phyloP scores from a whole-genome alignment of 2,329 filamentous ascomycete species.

The Nectriaceae sp. region DNA sequence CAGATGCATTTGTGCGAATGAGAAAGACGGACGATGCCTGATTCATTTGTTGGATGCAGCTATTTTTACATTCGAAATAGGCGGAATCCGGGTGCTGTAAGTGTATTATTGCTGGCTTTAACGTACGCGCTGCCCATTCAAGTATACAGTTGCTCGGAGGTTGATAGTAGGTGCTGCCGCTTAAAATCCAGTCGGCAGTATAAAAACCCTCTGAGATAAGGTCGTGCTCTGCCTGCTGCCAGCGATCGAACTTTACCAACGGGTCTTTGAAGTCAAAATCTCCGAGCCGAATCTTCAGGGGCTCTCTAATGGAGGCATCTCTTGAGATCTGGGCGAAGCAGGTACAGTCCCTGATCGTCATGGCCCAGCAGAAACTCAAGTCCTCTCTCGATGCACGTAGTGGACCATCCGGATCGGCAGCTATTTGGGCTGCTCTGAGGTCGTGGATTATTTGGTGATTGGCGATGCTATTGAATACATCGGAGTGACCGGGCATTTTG shows the following conservation, averaged over 20 bases:
- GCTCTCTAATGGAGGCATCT: slow-evolving; percentile 17
- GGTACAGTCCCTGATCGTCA: slow-evolving; percentile 81
- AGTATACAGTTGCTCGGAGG: slow-evolving; percentile 39
- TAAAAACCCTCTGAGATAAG: slow-evolving; percentile 74
- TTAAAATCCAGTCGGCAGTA: slow-evolving; percentile 42
- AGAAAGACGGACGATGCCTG: too few species aligned
- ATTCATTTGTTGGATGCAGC: too few species aligned
- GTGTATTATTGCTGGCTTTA: too few species aligned
- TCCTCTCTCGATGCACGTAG: slow-evolving; percentile 43
- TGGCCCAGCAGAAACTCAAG: slow-evolving; percentile 64
- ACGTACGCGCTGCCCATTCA: slow-evolving; percentile 30
- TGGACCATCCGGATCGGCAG: slow-evolving; percentile 46
- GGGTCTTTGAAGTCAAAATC: slow-evolving; percentile 79
- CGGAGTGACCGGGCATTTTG: too few species aligned
- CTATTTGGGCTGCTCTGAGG: slow-evolving; percentile 40
- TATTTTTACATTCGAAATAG: too few species aligned
- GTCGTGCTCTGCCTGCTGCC: slow-evolving; percentile 63
- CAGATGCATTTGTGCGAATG: too few species aligned
- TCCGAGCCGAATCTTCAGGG: slow-evolving; percentile 63
- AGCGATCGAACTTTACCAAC: slow-evolving; percentile 66
- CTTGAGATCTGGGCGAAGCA: slow-evolving; percentile 64
- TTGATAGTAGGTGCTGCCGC: slow-evolving; percentile 34
- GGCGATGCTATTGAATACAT: too few species aligned
- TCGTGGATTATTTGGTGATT: slow-evolving; percentile 37
- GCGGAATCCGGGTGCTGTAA: too few species aligned